Percentiles rank a stretch among this genome's conserved stretches.
These are phyloP conservation scores for Penicillium ochrochloron DNA, from an alignment of 495 filamentous ascomycete genomes.

Conservation along the genomic window DNA sequence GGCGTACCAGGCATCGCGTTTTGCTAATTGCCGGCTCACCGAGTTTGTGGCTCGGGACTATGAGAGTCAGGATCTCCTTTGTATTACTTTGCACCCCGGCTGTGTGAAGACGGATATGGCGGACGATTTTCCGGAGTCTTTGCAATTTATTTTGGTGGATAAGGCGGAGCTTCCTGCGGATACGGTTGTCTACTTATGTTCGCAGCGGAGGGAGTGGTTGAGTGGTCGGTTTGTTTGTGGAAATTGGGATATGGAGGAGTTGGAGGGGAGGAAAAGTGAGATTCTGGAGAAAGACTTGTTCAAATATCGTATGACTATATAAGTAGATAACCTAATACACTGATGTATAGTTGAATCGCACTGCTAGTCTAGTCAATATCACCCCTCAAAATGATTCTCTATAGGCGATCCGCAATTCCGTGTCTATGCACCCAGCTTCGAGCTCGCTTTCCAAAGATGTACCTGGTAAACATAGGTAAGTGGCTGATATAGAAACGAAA, in stretches of 20 bases:
- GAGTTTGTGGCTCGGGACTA: slow-evolving; percentile 49
- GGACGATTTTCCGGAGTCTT: slow-evolving; percentile 25
- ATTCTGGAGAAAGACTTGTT: slow-evolving; percentile 35
- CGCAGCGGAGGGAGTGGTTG: slow-evolving; percentile 54
- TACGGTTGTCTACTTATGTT: slow-evolving; percentile 53
- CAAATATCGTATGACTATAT: slow-evolving; percentile 21
- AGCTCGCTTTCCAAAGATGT: slow-evolving; percentile 37
- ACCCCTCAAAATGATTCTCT: neutral
- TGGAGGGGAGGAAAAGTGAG: slow-evolving; percentile 48
- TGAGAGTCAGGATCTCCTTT: slow-evolving; percentile 47
- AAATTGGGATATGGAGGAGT: slow-evolving; percentile 53
- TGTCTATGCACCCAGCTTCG: slow-evolving; percentile 37
- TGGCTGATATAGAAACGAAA: neutral
- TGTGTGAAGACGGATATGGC: slow-evolving; percentile 51
- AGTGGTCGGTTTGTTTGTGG: slow-evolving; percentile 49
- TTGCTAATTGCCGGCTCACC: slow-evolving; percentile 52
- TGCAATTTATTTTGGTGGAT: slow-evolving; percentile 43
- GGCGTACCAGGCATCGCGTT: slow-evolving; percentile 51
- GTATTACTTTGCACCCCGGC: slow-evolving; percentile 57
- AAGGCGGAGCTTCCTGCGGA: slow-evolving; percentile 50
- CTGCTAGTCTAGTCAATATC: neutral
- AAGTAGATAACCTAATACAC: neutral
- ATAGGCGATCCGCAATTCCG: slow-evolving; percentile 30
- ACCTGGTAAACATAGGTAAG: slow-evolving; percentile 19
- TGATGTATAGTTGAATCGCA: neutral